Conservation (phyloP, 2,329 filamentous ascomycete genomes). For the Fusarium bulbicola region DNA sequence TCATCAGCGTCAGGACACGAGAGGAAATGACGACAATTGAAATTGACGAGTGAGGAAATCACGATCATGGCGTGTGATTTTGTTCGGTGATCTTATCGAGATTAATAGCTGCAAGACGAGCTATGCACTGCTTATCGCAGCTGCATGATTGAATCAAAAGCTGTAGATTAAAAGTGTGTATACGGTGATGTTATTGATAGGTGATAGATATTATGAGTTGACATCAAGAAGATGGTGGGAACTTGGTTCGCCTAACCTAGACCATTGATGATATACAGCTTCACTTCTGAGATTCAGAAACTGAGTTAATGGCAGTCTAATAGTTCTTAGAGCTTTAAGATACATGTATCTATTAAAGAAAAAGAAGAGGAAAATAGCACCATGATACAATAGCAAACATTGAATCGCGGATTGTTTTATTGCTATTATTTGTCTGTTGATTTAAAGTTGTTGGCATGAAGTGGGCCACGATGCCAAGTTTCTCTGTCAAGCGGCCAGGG, state of each 20-base stretch:
- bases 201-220: not conserved
- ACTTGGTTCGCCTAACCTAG: not conserved
- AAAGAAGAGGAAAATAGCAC: fast-evolving
- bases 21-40: slow-evolving; percentile 2
- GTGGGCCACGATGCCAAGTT: not conserved
- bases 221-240: not conserved
- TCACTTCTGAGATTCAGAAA: not conserved
- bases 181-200: not conserved
- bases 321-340: too few relatives aligned
- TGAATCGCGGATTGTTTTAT: not conserved
- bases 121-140: not conserved
- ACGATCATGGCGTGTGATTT: not conserved
- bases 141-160: fast-evolving
- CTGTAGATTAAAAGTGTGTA: not conserved
- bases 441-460: not conserved
- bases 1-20: not conserved
- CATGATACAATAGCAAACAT: fast-evolving
- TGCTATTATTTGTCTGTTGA: not conserved
- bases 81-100: not conserved
- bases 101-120: too few relatives aligned
- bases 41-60: slow-evolving; percentile 1
- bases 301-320: too few relatives aligned
- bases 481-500: not conserved
- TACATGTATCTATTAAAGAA: too few relatives aligned
- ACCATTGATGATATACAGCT: not conserved